These are phyloP conservation scores for Phytophthora capsici DNA, from an alignment of 352 stramenopile genomes.

Conservation along the genomic window DNA sequence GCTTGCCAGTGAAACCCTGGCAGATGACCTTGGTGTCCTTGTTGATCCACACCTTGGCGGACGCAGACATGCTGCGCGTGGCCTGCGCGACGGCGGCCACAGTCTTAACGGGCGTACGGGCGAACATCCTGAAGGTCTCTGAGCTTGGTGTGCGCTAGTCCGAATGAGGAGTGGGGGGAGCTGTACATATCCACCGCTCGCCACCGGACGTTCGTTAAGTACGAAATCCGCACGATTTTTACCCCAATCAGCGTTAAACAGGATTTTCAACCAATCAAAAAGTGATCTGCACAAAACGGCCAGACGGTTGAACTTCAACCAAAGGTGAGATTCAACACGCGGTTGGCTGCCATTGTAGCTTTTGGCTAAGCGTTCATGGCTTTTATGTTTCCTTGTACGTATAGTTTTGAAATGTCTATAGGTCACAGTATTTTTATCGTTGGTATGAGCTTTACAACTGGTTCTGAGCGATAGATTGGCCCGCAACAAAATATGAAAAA, in stretches of 20 bases:
- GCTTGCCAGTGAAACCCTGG: conserved; percentile 99
- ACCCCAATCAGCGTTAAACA: conserved; percentile 22
- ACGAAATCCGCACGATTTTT: conserved; percentile 26
- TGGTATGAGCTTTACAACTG: too few relatives aligned
- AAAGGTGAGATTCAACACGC: not conserved
- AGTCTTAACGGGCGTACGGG: conserved; percentile 58
- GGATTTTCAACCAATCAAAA: conserved; percentile 1
- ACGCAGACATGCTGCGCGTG: conserved; percentile 91
- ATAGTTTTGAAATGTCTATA: too few relatives aligned
- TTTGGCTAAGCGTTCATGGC: too few relatives aligned
- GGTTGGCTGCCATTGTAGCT: too few relatives aligned
- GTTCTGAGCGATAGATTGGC: too few relatives aligned
- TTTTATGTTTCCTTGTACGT: too few relatives aligned
- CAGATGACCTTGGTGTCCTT: conserved; percentile 99
- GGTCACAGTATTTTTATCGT: too few relatives aligned
- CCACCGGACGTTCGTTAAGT: conserved; percentile 41
- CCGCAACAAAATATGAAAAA: too few relatives aligned
- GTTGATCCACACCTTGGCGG: conserved; percentile 99
- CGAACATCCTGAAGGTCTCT: conserved; percentile 55
- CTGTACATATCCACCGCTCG: conserved; percentile 13
- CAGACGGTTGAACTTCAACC: not conserved
- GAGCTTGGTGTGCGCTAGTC: conserved; percentile 15
- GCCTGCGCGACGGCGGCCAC: conserved; percentile 40
- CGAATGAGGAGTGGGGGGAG: conserved; percentile 27
- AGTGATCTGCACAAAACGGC: not conserved